Evolutionary conservation across 345 rosid genomes (phyloP).

Genomic region (Cardiospermum halicacabum): DNA sequence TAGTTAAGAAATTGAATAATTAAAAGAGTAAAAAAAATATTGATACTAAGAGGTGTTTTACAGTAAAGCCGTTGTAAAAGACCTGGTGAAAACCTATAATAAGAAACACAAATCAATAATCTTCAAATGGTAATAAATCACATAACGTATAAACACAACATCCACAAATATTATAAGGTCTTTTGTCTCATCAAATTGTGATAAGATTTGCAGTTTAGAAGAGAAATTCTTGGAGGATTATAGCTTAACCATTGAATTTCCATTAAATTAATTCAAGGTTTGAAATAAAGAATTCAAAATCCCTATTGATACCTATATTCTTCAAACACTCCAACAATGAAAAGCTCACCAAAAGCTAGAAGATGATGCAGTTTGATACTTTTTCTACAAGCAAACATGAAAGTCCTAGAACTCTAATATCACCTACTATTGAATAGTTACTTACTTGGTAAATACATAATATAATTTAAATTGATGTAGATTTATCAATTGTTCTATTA

Average conservation of each 20-base stretch:
- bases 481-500: too few species aligned
- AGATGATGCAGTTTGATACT: constrained; percentile 27
- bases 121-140: neutral
- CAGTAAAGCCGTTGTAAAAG: too few species aligned
- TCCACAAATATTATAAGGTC: constrained; percentile 9
- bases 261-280: constrained; percentile 18
- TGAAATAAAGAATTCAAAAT: constrained; percentile 13
- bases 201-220: constrained; percentile 14
- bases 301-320: constrained; percentile 8
- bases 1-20: too few species aligned
- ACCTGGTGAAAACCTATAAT: constrained; percentile 24
- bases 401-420: constrained; percentile 25
- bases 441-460: constrained; percentile 15
- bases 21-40: too few species aligned
- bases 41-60: too few species aligned
- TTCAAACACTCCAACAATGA: too few species aligned
- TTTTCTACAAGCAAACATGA: constrained; percentile 25
- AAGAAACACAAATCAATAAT: neutral
- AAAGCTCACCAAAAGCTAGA: constrained; percentile 22
- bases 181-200: constrained; percentile 1
- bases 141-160: constrained; percentile 16
- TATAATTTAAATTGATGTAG: neutral
- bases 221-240: constrained; percentile 34
- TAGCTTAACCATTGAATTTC: constrained; percentile 14
- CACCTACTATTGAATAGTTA: constrained; percentile 41